phyloP scores from a whole-genome alignment of 106 monocot species.

The Amphibolis antarctica region DNA sequence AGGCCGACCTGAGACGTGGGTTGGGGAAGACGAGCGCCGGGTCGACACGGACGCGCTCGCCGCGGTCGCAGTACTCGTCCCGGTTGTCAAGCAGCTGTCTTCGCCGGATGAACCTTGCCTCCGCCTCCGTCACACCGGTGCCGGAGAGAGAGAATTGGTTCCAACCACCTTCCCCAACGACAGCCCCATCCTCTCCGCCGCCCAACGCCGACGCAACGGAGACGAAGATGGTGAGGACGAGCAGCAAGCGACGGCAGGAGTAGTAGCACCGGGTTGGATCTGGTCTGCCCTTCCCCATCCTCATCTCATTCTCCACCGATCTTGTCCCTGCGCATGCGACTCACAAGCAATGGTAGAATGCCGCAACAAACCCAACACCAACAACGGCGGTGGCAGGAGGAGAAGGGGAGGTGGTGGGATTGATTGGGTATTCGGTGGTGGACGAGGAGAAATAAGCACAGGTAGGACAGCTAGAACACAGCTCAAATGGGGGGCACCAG shows the following conservation, averaged over 20 bases:
- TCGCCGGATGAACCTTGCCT: slow-evolving; percentile 22
- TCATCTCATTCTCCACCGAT: slow-evolving; percentile 7
- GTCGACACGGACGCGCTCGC: slow-evolving; percentile 11
- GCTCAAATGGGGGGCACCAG: slow-evolving; percentile 8
- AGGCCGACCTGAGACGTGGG: slow-evolving; percentile 26
- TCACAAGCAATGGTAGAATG: too few relatives aligned
- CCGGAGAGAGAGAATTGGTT: not conserved
- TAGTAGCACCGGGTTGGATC: not conserved
- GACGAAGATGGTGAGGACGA: not conserved
- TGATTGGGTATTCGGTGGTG: slow-evolving; percentile 3
- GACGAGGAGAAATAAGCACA: not conserved
- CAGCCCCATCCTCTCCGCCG: not conserved
- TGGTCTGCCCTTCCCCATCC: slow-evolving; percentile 15
- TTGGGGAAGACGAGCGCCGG: slow-evolving; percentile 20
- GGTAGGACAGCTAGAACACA: slow-evolving; percentile 13
- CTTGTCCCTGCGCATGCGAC: not conserved
- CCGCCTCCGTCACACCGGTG: slow-evolving; percentile 15
- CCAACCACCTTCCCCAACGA: not conserved
- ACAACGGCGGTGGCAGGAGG: not conserved
- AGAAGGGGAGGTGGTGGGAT: not conserved
- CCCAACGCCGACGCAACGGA: not conserved
- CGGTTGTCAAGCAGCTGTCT: slow-evolving; percentile 21
- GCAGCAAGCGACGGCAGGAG: not conserved
- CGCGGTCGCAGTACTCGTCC: slow-evolving; percentile 18
- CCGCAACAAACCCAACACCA: not conserved